Base-by-base conservation (phyloP, 2,329 filamentous ascomycete genomes). In the Colletotrichum lindemuthianum region DNA sequence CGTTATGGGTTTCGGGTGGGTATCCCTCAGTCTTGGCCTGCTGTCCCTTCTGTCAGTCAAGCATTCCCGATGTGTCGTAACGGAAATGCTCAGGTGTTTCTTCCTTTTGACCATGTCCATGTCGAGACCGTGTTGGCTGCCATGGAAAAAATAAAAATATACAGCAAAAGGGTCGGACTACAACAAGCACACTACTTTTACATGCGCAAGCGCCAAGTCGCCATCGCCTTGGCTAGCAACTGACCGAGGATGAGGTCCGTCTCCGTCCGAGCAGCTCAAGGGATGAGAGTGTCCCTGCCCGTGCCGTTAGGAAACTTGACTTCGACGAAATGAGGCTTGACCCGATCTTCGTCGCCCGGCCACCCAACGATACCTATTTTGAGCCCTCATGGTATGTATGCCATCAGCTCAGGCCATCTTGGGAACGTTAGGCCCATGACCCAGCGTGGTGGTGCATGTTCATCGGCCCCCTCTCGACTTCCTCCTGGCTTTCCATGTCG, bases 281-380 rank as follows among this genome's bases (percentile, higher is more conserved):
- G 13, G 36, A 15, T 11, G 13, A 51, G 13, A 13, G n/a, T 50
- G 33, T 43, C 50, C 61, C 24, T 24, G 24, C 24, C 24, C 24
- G 24, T 33, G 41, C 51, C 16, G 9, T 47, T 12, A 15, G n/a
- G 41, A 39, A 36, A 43, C 37, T 49, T 49, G 47, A 11, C 16
- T 16, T 9, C 13, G 6, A 9, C 24, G 39, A n/a, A 50, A 55
- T 16, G 57, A 65, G 58, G 47, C 58, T 51, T 65, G 47, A 56
- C 56, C 52, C 52, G 36, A 61, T 57, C 63, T 61, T 65, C 58
- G 61, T 65, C 63, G 58, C 61, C 43, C 40, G 51, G 45, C 39
- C 55, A 34, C 39, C 58, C 44, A 36, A 48, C 40, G 33, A 57
- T 43, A 39, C 40, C 37, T 47, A 45, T 4, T 24, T 13, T n/a